A percentile compares a stretch with the other conserved stretches of the same genome.
Conservation (phyloP, 306 rosid genomes). For the Coriaria nepalensis region DNA sequence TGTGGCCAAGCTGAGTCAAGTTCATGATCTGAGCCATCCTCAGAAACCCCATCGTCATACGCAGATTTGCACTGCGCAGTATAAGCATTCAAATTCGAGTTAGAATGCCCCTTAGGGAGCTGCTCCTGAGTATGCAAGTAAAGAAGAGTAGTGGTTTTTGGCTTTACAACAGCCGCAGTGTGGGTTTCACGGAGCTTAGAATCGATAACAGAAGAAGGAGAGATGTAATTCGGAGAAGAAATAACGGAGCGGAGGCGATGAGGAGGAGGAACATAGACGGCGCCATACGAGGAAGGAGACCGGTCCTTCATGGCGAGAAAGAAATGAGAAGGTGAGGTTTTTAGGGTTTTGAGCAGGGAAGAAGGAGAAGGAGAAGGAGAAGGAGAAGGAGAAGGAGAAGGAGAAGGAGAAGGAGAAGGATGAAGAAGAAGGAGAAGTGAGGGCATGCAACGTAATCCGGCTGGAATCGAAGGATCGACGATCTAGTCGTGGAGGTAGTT, state of each 20-base stretch:
- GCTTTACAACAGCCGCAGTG: slow-evolving; percentile 14
- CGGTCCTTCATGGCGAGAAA: slow-evolving; percentile 66
- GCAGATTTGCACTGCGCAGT: slow-evolving; percentile 33
- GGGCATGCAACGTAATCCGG: slow-evolving; percentile 33
- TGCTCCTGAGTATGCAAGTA: slow-evolving; percentile 24
- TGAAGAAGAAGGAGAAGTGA: slow-evolving; percentile 2
- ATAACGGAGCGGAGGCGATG: slow-evolving; percentile 64
- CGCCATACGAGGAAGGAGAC: slow-evolving; percentile 54
- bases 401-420: too few relatives aligned
- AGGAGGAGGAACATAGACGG: slow-evolving; percentile 81
- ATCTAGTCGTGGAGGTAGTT: neutral
- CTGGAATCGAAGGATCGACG: too few relatives aligned
- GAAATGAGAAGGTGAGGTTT: slow-evolving; percentile 18
- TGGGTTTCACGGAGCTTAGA: slow-evolving; percentile 26
- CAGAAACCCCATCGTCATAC: slow-evolving; percentile 32
- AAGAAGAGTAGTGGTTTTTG: slow-evolving; percentile 7
- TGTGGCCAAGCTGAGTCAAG: slow-evolving; percentile 20
- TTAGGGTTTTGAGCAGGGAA: slow-evolving; percentile 22
- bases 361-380: slow-evolving; percentile 4
- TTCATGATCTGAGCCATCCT: slow-evolving; percentile 39
- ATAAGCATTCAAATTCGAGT: slow-evolving; percentile 8
- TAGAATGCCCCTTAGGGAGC: slow-evolving; percentile 20
- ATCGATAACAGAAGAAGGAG: slow-evolving; percentile 22
- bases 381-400: slow-evolving; percentile 3
- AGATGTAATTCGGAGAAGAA: slow-evolving; percentile 18